Evolutionary conservation across 2,329 filamentous ascomycete species (phyloP).

Genomic region (Monilinia fructicola): DNA sequence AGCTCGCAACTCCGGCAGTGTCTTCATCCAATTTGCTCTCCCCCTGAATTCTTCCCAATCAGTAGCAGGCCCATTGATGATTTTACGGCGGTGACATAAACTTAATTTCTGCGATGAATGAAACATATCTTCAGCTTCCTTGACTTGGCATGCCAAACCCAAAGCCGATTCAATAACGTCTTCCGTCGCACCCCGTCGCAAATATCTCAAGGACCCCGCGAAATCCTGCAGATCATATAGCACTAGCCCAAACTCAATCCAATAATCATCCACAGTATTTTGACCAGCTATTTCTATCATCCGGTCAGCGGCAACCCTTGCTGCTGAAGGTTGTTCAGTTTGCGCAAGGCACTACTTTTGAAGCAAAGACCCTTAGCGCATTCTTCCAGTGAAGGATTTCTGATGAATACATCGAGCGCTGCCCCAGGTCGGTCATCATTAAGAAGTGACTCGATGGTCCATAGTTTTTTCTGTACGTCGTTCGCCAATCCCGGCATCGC

Average conservation of each 20-base stretch:
- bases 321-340: conserved; percentile 11
- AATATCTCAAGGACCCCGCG: conserved; percentile 6
- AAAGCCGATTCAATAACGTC: conserved; percentile 17
- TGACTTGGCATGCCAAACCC: background rate
- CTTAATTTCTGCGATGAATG: conserved; percentile 5
- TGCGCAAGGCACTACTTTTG: conserved; percentile 13
- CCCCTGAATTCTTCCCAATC: conserved; percentile 14
- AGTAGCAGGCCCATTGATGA: background rate
- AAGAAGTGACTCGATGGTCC: conserved; percentile 15
- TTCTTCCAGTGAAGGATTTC: background rate
- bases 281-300: conserved; percentile 6
- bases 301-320: conserved; percentile 4
- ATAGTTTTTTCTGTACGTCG: conserved; percentile 8
- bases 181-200: conserved; percentile 2
- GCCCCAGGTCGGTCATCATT: conserved; percentile 13
- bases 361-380: background rate
- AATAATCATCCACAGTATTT: background rate
- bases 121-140: conserved; percentile 16
- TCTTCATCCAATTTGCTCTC: conserved; percentile 21
- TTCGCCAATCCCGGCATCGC: conserved; percentile 1
- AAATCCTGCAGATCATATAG: conserved; percentile 8
- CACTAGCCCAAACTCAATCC: conserved; percentile 14
- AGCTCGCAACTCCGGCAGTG: conserved; percentile 2
- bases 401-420: conserved; percentile 11
- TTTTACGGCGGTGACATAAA: conserved; percentile 6